These are phyloP conservation scores for Tagetes patula DNA, from an alignment of 129 eudicot species.

Conservation along the genomic window DNA sequence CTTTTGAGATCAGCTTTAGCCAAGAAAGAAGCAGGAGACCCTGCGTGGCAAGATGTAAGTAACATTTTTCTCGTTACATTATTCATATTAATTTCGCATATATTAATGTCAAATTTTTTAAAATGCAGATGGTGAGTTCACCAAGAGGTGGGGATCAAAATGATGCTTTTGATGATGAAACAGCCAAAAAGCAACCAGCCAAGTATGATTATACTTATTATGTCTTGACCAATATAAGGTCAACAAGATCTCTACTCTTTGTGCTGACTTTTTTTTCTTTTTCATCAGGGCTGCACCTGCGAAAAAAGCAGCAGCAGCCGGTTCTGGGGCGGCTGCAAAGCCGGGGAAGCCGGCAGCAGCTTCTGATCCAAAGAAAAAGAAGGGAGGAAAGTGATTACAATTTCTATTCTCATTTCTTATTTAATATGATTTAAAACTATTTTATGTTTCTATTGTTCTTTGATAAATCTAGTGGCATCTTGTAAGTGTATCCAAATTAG, in stretches of 20 bases:
- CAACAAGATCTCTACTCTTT: background rate
- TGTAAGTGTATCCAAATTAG: slow-evolving; percentile 16
- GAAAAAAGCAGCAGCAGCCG: slow-evolving; percentile 27
- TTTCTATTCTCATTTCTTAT: background rate
- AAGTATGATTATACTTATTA: slow-evolving; percentile 25
- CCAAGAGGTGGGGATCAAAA: slow-evolving; percentile 20
- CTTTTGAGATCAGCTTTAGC: slow-evolving; percentile 62
- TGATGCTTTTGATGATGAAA: slow-evolving; percentile 7
- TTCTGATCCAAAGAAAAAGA: slow-evolving; percentile 19
- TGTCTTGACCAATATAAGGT: background rate
- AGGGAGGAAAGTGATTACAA: slow-evolving; percentile 18
- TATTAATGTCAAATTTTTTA: background rate
- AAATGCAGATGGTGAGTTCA: slow-evolving; percentile 9
- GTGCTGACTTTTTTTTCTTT: slow-evolving; percentile 13
- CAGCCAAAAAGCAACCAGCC: slow-evolving; percentile 21
- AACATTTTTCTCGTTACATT: background rate
- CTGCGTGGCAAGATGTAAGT: slow-evolving; percentile 17
- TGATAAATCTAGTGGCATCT: slow-evolving; percentile 23
- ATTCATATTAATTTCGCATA: background rate
- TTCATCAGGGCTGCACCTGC: slow-evolving; percentile 20
- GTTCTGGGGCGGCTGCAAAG: slow-evolving; percentile 21
- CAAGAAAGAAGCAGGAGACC: slow-evolving; percentile 48
- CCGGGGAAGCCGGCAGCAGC: background rate
- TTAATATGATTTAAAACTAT: background rate
- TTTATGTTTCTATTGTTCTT: background rate